Base-by-base conservation (phyloP, 768 basidiomycete genomes). In the Kwoniella newhampshirensis region DNA sequence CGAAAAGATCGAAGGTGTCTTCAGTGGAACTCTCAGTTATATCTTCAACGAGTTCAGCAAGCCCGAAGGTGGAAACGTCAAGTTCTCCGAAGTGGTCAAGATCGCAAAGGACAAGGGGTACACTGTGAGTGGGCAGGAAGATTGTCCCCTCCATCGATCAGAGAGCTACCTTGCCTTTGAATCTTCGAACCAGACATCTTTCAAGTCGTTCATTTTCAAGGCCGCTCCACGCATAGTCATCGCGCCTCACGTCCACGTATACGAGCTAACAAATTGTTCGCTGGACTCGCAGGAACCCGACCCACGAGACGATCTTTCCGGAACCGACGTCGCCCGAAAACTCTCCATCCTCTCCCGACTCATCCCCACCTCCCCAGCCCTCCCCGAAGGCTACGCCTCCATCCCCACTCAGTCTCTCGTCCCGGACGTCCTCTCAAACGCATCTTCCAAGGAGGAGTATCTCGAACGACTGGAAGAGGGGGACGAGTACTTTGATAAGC, bases 1-100 rank as follows among this genome's bases (percentile, higher is more conserved):
- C 60, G 79, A 81, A 68, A 94, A 90, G 81, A 89, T 98, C 63
- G 96, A 99, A 77, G 96, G 96, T 36, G 96, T 98, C 20, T 90
- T 99, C 77, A 92, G 89, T 4, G 96, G 96, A 8, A 99, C 96
- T 2, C 85, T 99, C 82, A 91, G 88, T 74, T 99, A 98, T 80
- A 98, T 99, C 79, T 99, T 99, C 82, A 98, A 98, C 79, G 86
- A 91, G 61, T 90, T 92, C 79, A 86, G 89, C 2, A 86, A 84
- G 3, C 85, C 84, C 1, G 81, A 82, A 43, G 78, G 84, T 4
- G 82, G 83, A 46, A 63, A 73, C 51, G 75, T 75, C 54, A 78
- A 76, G 64, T 98, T 99, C 79, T 94, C 91, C 4, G 86, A 89
- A 23, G 86, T 98, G 32, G 94, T 99, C 53, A 83, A 83, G 57